These are phyloP conservation scores for Primulina huaijiensis DNA, from an alignment of 257 asterid species.

Conservation along the genomic window DNA sequence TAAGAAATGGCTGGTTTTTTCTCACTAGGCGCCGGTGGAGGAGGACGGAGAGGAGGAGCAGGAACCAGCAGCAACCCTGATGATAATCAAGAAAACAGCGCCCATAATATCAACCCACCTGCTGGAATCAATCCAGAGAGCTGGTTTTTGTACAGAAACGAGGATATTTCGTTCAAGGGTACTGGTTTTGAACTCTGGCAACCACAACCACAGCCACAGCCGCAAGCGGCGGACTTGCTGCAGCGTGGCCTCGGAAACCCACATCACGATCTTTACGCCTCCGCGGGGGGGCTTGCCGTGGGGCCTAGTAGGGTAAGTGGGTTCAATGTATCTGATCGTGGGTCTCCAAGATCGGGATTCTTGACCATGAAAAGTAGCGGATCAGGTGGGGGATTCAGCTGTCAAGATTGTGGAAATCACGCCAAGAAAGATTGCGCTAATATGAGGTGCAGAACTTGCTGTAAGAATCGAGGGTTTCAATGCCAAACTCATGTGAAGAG, in stretches of 20 bases:
- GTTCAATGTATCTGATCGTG: slow-evolving; percentile 24
- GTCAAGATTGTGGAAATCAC: slow-evolving; percentile 36
- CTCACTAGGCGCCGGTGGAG: slow-evolving; percentile 41
- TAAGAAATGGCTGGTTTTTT: slow-evolving; percentile 53
- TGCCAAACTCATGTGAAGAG: no score
- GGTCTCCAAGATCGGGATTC: slow-evolving; percentile 27
- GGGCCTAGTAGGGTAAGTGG: slow-evolving; percentile 29
- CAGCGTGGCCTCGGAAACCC: slow-evolving; percentile 17
- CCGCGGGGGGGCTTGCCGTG: slow-evolving; percentile 34
- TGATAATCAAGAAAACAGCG: slow-evolving; percentile 21
- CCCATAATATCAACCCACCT: slow-evolving; percentile 16
- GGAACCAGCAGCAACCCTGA: slow-evolving; percentile 18
- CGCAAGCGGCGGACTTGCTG: slow-evolving; percentile 7
- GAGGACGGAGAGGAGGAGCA: slow-evolving; percentile 6
- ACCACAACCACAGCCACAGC: slow-evolving; percentile 24
- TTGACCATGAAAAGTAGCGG: slow-evolving; percentile 35
- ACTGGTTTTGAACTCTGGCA: slow-evolving; percentile 44
- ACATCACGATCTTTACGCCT: slow-evolving; percentile 40
- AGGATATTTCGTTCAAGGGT: slow-evolving; percentile 35
- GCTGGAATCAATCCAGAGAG: slow-evolving; percentile 41
- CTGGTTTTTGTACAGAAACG: slow-evolving; percentile 47
- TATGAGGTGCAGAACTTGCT: no score
- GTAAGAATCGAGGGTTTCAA: no score
- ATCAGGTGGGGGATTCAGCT: slow-evolving; percentile 36
- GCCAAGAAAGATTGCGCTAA: no score